These are phyloP conservation scores for Penstemon barbatus DNA, from an alignment of 257 asterid genomes.

Conservation along the genomic window DNA sequence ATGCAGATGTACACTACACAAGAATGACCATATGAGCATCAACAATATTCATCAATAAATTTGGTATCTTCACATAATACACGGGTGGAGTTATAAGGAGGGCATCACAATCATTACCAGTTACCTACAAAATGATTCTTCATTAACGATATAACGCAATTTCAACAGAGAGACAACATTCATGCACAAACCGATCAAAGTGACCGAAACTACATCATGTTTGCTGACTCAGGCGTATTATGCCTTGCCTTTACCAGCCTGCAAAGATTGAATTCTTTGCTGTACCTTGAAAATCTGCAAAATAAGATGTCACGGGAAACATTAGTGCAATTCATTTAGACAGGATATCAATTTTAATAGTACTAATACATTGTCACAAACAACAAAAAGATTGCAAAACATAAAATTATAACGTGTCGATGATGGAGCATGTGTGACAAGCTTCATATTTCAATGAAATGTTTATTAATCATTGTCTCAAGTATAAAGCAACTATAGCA, in stretches of 20 bases:
- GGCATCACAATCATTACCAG: conserved; percentile 17
- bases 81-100: conserved; percentile 28
- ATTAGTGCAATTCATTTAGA: conserved; percentile 1
- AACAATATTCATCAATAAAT: conserved; percentile 24
- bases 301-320: conserved; percentile 2
- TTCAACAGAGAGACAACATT: conserved; percentile 24
- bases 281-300: conserved; percentile 74
- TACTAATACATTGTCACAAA: not conserved
- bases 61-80: conserved; percentile 26
- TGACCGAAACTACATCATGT: conserved; percentile 24
- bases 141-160: conserved; percentile 20
- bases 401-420: not conserved
- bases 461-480: conserved; percentile 21
- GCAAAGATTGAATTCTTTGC: conserved; percentile 77
- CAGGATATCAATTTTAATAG: not conserved
- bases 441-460: conserved; percentile 11
- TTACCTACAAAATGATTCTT: conserved; percentile 34
- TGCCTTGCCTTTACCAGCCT: conserved; percentile 86
- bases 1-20: conserved; percentile 2
- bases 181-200: conserved; percentile 25
- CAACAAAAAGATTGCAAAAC: not conserved
- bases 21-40: conserved; percentile 18
- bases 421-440: not conserved
- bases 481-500: conserved; percentile 9
- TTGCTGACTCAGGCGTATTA: conserved; percentile 28